Evolutionary conservation across 1,139 yeast species (phyloP), one percentile per base, ranked within the genome.

Genomic region (Taphrina sp.): DNA sequence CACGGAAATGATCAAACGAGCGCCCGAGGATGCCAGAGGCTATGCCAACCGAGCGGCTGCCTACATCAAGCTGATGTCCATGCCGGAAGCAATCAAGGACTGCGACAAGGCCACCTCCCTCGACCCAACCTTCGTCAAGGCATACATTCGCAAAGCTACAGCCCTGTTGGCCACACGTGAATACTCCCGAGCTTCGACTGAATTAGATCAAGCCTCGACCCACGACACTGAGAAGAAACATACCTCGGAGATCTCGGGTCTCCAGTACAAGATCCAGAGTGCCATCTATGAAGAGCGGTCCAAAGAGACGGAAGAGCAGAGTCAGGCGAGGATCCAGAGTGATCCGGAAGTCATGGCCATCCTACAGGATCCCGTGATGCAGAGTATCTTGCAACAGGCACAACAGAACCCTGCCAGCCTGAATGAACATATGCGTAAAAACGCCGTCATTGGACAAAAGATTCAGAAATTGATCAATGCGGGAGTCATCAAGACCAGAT

Each of bases 41-140:
- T 94, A 90, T 72, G 89, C 95, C 43, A 94, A 94, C 75, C 85
- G 98, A 73, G 98, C 99, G 56, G 98, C 98, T 38, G 96, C 95
- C 0, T 80, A 85, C 68, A 82, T 95, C 54, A 94, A 94, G 72
- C 79, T 94, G 64, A 82, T 92, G 85, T 87, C 96, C 17, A 92
- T 90, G 85, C 96, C 96, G 35, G 98, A 90, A 65, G 97, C 95
- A 12, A 83, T 94, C 60, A 79, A 79, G 66, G 99, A 94, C 72
- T 89, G 97, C 75, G 87, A 92, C 68, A 70, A 73, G 61, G 99
- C 98, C 45, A 87, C 94, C 65, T 81, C 79, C 67, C 80, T 82
- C 66, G 98, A 94, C 71, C 95, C 96, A 53, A 71, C 74, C 22
- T 94, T 92, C 70, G 78, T 92, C 67, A 85, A 95, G 75, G 98